Conservation (phyloP, 148 eudicot species). For the Simmondsia chinensis region DNA sequence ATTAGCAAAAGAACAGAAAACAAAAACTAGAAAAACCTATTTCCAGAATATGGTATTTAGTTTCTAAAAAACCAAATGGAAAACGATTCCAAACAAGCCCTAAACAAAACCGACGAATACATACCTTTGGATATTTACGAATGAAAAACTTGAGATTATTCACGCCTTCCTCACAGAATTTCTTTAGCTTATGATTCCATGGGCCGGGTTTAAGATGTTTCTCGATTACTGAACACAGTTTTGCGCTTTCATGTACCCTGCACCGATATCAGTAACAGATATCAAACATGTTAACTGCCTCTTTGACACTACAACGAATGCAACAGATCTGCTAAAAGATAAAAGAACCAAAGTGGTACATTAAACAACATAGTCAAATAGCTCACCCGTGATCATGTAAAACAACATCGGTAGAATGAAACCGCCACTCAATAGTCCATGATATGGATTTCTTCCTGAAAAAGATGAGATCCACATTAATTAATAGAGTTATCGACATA, state of each 20-base stretch:
- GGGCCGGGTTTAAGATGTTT: constrained; percentile 84
- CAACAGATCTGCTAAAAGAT: not conserved
- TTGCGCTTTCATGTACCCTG: constrained; percentile 61
- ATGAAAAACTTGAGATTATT: constrained; percentile 70
- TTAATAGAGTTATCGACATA: not conserved
- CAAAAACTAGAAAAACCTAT: no score
- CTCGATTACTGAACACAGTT: constrained; percentile 51
- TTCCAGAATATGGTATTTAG: not conserved
- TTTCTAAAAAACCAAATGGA: not conserved
- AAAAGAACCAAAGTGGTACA: not conserved
- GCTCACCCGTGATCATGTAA: constrained; percentile 81
- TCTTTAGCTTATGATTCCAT: constrained; percentile 63
- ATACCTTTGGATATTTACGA: constrained; percentile 68
- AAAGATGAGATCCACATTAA: not conserved
- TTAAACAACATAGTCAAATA: not conserved
- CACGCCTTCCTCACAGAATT: constrained; percentile 55
- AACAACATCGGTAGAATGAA: constrained; percentile 74
- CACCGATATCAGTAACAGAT: no score
- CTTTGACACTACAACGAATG: constrained; percentile 5
- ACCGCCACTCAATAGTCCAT: constrained; percentile 97
- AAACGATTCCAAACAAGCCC: not conserved
- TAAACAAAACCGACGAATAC: not conserved
- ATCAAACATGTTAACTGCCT: no score
- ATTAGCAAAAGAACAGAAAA: no score
- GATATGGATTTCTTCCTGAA: constrained; percentile 61